Percentiles rank a stretch among this genome's conserved stretches.
These are phyloP conservation scores for Lachnellula cervina DNA, from an alignment of 2,329 filamentous ascomycete genomes.

Conservation along the genomic window DNA sequence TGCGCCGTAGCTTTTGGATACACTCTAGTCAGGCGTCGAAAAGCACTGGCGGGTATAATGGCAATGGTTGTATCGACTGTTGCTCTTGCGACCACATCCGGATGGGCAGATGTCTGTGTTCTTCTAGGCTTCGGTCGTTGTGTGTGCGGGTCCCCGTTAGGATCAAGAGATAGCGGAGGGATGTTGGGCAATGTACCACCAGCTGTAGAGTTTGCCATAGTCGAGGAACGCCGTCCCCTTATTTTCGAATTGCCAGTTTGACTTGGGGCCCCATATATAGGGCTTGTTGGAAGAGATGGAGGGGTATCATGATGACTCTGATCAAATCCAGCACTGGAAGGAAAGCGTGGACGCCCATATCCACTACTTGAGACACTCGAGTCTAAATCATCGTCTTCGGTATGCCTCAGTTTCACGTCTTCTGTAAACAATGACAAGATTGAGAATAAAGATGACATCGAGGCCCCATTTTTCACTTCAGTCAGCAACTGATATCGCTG, in stretches of 20 bases:
- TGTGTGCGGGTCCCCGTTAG: constrained; percentile 23
- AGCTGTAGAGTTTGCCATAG: constrained; percentile 29
- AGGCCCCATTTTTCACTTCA: constrained; percentile 94
- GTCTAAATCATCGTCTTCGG: constrained; percentile 48
- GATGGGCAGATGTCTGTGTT: constrained; percentile 70
- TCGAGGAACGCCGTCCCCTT: constrained; percentile 34
- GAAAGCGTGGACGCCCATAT: constrained; percentile 25
- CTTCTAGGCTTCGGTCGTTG: constrained; percentile 37
- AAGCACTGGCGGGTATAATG: constrained; percentile 95
- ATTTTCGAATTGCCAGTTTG: constrained; percentile 48
- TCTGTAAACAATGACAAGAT: constrained; percentile 97
- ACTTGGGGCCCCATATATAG: constrained; percentile 27
- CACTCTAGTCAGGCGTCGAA: constrained; percentile 83
- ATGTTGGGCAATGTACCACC: constrained; percentile 51
- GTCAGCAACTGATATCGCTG: constrained; percentile 93
- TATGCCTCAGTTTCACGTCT: constrained; percentile 73
- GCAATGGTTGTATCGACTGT: constrained; percentile 97
- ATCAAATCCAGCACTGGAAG: constrained; percentile 21
- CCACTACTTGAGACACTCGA: constrained; percentile 34
- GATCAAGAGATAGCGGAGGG: constrained; percentile 70
- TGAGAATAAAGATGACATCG: constrained; percentile 97
- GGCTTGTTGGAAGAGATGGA: constrained; percentile 30
- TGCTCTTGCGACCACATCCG: constrained; percentile 93
- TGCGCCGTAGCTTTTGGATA: constrained; percentile 96
- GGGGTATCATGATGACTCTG: constrained; percentile 27